A percentile compares a stretch with the other conserved stretches of the same genome.
Conservation (phyloP, 2,329 filamentous ascomycete species). For the Botryotinia calthae region DNA sequence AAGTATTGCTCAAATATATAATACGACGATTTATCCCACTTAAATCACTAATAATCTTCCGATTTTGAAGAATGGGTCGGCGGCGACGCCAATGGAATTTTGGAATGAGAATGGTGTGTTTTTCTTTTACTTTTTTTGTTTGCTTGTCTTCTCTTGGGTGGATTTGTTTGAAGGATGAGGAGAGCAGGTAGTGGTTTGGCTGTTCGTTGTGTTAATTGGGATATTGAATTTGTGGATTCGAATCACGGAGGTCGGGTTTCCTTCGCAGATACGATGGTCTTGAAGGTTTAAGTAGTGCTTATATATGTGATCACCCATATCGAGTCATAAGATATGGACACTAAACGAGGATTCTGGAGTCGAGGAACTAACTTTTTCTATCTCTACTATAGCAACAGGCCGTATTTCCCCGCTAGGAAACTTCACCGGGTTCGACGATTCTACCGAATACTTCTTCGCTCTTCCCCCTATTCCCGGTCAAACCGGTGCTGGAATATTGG, state of each 20-base stretch:
- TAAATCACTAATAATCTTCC: neutral
- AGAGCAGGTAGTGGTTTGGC: too few relatives aligned
- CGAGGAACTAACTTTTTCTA: neutral
- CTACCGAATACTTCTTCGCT: conserved; percentile 47
- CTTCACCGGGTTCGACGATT: conserved; percentile 44
- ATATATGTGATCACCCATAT: neutral
- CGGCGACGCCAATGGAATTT: neutral
- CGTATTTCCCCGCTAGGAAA: conserved; percentile 31
- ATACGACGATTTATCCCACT: conserved; percentile 9
- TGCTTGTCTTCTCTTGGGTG: neutral
- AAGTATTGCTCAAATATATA: conserved; percentile 23
- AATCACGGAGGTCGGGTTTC: too few relatives aligned
- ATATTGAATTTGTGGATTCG: too few relatives aligned
- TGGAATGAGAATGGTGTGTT: neutral
- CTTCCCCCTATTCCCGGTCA: conserved; percentile 41
- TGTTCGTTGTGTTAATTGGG: neutral
- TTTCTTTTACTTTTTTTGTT: neutral
- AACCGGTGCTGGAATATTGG: neutral
- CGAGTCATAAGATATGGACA: too few relatives aligned
- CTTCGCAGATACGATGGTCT: too few relatives aligned
- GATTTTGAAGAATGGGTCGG: neutral
- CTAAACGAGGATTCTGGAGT: neutral
- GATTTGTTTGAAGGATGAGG: too few relatives aligned
- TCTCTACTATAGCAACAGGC: neutral
- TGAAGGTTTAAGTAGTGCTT: too few relatives aligned